Evolutionary conservation across 306 rosid genomes (phyloP).

Genomic region (Parietaria judaica): DNA sequence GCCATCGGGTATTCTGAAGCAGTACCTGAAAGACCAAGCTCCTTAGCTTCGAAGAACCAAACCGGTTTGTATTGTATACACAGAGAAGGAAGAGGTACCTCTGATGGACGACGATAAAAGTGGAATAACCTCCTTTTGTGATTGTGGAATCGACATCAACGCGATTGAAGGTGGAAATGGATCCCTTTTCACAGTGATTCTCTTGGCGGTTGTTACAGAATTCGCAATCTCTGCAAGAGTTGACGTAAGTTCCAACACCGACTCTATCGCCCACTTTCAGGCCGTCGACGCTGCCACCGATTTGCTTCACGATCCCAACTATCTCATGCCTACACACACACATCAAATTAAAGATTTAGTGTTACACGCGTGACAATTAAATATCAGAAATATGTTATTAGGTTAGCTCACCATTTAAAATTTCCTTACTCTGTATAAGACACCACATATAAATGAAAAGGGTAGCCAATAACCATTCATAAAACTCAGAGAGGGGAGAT

Average conservation of each 20-base stretch:
- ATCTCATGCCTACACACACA: slow-evolving; percentile 57
- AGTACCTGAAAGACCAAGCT: slow-evolving; percentile 39
- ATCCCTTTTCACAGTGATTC: slow-evolving; percentile 41
- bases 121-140: slow-evolving; percentile 84
- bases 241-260: slow-evolving; percentile 74
- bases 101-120: slow-evolving; percentile 56
- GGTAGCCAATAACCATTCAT: too few relatives aligned
- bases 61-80: not conserved
- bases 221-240: slow-evolving; percentile 77
- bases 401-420: too few relatives aligned
- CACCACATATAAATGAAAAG: too few relatives aligned
- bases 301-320: slow-evolving; percentile 55
- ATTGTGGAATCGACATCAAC: slow-evolving; percentile 64
- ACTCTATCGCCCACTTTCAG: slow-evolving; percentile 75
- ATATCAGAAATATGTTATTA: too few relatives aligned
- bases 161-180: slow-evolving; percentile 45
- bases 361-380: too few relatives aligned
- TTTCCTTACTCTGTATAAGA: too few relatives aligned
- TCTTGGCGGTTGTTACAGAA: slow-evolving; percentile 51
- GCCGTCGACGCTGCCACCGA: slow-evolving; percentile 48
- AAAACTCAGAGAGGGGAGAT: not conserved
- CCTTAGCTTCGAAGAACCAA: too few relatives aligned
- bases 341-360: not conserved
- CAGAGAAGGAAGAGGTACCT: slow-evolving; percentile 26
- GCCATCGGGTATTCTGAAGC: slow-evolving; percentile 59